Evolutionary conservation across 768 basidiomycete species (phyloP).

Genomic region (Clitopilus hobsonii): DNA sequence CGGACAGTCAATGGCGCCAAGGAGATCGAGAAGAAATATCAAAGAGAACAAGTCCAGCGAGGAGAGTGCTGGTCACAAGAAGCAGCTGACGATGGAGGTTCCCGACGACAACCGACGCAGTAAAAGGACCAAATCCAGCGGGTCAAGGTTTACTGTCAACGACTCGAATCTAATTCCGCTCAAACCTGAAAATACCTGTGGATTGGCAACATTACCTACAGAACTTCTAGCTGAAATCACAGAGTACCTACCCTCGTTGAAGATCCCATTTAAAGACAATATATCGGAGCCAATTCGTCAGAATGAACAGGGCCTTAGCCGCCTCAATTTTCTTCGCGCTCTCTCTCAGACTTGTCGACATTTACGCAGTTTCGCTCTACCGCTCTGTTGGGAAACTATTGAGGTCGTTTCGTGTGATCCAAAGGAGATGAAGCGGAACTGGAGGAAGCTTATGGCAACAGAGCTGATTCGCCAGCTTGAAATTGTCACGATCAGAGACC

Average conservation of each 20-base stretch:
- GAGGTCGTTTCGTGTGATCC: slow-evolving; percentile 12
- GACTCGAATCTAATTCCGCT: background rate
- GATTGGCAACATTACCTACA: background rate
- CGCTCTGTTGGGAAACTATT: slow-evolving; percentile 13
- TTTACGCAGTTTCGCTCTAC: slow-evolving; percentile 12
- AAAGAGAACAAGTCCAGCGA: too few relatives aligned
- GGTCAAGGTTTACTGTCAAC: background rate
- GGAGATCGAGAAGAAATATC: too few relatives aligned
- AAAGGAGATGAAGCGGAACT: background rate
- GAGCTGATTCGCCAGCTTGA: slow-evolving; percentile 5
- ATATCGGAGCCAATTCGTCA: background rate
- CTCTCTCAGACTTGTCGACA: slow-evolving; percentile 16
- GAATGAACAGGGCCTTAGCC: background rate
- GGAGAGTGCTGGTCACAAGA: too few relatives aligned
- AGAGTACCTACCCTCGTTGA: background rate
- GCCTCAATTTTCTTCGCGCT: slow-evolving; percentile 5
- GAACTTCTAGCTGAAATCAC: background rate
- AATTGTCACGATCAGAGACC: background rate
- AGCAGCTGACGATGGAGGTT: too few relatives aligned
- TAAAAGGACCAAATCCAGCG: too few relatives aligned
- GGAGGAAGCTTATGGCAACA: slow-evolving; percentile 6
- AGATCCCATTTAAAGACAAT: background rate
- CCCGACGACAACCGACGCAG: too few relatives aligned
- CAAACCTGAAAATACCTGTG: background rate
- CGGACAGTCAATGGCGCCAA: too few relatives aligned